Percentiles rank a stretch among this genome's conserved stretches.
phyloP scores from a whole-genome alignment of 1,139 yeast species.

The Candida tropicalis region DNA sequence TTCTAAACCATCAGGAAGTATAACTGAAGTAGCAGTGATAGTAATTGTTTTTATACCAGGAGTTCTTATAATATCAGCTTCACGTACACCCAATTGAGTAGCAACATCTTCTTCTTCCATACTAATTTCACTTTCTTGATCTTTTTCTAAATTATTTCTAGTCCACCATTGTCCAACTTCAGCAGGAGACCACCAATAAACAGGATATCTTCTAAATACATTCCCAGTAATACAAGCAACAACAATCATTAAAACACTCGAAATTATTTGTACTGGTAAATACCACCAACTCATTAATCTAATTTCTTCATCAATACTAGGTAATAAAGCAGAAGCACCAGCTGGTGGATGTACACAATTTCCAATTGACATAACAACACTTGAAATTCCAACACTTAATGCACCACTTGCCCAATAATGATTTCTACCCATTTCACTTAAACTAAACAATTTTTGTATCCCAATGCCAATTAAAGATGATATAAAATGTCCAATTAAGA shows the following conservation, averaged over 20 bases:
- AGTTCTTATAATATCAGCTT: slow-evolving; percentile 6
- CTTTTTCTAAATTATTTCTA: background rate
- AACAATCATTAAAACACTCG: slow-evolving; percentile 50
- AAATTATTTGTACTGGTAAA: slow-evolving; percentile 57
- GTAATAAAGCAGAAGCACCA: slow-evolving; percentile 71
- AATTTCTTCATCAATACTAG: slow-evolving; percentile 51
- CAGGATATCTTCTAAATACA: slow-evolving; percentile 56
- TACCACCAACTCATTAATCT: slow-evolving; percentile 69
- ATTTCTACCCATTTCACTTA: slow-evolving; percentile 39
- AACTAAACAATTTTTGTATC: slow-evolving; percentile 55
- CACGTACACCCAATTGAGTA: slow-evolving; percentile 7
- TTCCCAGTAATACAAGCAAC: slow-evolving; percentile 63
- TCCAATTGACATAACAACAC: slow-evolving; percentile 57
- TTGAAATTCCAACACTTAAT: slow-evolving; percentile 56
- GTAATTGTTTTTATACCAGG: slow-evolving; percentile 17
- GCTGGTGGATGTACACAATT: slow-evolving; percentile 76
- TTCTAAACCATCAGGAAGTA: slow-evolving; percentile 27
- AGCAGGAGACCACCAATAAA: slow-evolving; percentile 63
- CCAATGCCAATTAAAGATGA: slow-evolving; percentile 58
- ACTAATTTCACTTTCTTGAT: background rate
- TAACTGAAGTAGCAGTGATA: slow-evolving; percentile 22
- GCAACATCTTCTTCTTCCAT: slow-evolving; percentile 9
- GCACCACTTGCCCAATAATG: slow-evolving; percentile 67
- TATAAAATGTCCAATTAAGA: slow-evolving; percentile 58
- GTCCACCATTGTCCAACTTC: slow-evolving; percentile 6